phyloP scores from a whole-genome alignment of 2,329 filamentous ascomycete species.

The Nakataea oryzae region DNA sequence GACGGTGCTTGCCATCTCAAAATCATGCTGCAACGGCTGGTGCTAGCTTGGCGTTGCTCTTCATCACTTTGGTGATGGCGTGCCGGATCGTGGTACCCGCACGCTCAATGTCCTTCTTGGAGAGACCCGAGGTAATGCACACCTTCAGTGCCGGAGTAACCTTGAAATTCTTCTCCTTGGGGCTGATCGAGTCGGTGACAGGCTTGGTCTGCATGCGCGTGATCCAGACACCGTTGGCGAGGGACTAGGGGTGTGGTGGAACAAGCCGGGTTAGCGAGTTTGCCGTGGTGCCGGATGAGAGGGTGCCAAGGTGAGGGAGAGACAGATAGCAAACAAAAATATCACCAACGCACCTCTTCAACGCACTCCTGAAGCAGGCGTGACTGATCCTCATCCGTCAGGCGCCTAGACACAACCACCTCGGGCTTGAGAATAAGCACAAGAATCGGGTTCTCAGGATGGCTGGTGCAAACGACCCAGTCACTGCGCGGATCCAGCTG shows the following conservation, averaged over 20 bases:
- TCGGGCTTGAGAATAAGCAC: conserved; percentile 76
- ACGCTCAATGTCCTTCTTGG: conserved; percentile 93
- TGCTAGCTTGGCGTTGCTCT: conserved; percentile 31
- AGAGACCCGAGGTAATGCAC: conserved; percentile 77
- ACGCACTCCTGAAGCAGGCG: conserved; percentile 78
- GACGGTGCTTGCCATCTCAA: background rate
- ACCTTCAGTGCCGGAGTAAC: conserved; percentile 80
- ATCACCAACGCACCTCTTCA: conserved; percentile 65
- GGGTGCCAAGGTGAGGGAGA: background rate
- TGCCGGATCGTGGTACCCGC: conserved; percentile 80
- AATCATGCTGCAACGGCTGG: background rate
- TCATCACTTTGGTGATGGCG: conserved; percentile 88
- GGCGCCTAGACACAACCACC: conserved; percentile 58
- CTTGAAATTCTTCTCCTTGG: conserved; percentile 59
- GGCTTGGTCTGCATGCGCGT: conserved; percentile 76
- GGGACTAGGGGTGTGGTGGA: conserved; percentile 42
- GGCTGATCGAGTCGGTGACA: conserved; percentile 48
- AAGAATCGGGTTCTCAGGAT: conserved; percentile 77
- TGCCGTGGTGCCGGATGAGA: background rate
- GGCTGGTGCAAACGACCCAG: conserved; percentile 77
- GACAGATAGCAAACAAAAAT: background rate
- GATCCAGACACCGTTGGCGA: conserved; percentile 82
- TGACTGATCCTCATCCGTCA: conserved; percentile 70
- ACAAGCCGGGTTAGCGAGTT: background rate
- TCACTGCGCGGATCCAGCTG: conserved; percentile 90